Base-by-base conservation (phyloP, 352 stramenopile genomes). In the Phytophthora ramorum region DNA sequence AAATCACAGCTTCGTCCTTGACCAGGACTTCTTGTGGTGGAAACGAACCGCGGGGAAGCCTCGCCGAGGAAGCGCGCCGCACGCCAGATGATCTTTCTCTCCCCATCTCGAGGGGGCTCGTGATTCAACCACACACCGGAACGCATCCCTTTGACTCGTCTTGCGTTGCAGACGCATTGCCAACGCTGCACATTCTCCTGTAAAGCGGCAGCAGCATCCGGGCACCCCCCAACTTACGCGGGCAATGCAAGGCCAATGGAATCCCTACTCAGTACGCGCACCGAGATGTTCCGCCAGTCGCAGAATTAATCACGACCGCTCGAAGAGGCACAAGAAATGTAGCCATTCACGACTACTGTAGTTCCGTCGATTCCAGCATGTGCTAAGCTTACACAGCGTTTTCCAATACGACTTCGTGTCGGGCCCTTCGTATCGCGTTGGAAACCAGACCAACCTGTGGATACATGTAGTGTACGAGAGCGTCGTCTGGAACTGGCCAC, bases 11-110 rank as follows among this genome's bases (percentile, higher is more conserved):
- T 40, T 40, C 6, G 10, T 40, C 8, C 34, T n/a, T 32, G 26
- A 32, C 7, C 26, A 1, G 4, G 26, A 8, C 26, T 32, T 8
- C 32, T 13, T 5, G 10, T 38, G 32, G 37, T 20, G 37, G 37
- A 19, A 43, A 16, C 32, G 32, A 38, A 16, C 10, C 34, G 12
- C 14, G 7, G 7, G 34, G 14, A 40, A 16, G 34, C 6, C 10
- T 13, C 44, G 13, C 2, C 44, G 44, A 26, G 26, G 28, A 53
- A 40, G 26, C 26, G 16, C 30, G n/a, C 17, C 28, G 50, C 37
- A 50, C 40, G 54, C 54, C 41, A 62, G 28, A 26, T 19, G 32
- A 62, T 62, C 54, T 62, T 51, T 62, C 43, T 38, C 37, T 7
- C 8, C 54, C 41, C 41, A 62, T 62, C 54, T 45, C 30, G 40